Evolutionary conservation across 306 rosid species (phyloP).

Genomic region (Adenanthera pavonina): DNA sequence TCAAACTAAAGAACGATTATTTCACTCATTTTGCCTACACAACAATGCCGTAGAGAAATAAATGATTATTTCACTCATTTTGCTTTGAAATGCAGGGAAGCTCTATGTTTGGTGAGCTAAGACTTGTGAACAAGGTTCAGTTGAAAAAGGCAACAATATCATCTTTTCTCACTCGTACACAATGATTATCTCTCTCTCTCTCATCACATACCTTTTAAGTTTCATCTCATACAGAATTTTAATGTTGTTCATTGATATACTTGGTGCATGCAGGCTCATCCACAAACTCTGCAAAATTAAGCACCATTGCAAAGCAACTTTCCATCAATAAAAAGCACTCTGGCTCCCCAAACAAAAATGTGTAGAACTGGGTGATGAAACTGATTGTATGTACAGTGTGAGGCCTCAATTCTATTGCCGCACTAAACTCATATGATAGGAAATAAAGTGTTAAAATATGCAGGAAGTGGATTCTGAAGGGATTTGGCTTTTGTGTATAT

Average conservation of each 20-base stretch:
- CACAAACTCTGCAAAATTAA: constrained; percentile 56
- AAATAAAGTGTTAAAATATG: neutral
- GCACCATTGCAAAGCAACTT: constrained; percentile 63
- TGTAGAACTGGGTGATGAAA: constrained; percentile 55
- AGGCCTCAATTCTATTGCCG: constrained; percentile 11
- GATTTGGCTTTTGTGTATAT: neutral
- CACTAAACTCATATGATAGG: neutral
- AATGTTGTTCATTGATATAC: neutral
- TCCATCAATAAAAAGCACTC: constrained; percentile 55
- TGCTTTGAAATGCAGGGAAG: constrained; percentile 40
- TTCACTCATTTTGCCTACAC: too few relatives aligned
- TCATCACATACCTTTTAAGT: neutral
- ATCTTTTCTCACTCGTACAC: neutral
- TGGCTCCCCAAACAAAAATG: constrained; percentile 65
- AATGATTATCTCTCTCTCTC: too few relatives aligned
- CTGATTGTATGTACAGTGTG: constrained; percentile 67
- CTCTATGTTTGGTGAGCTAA: constrained; percentile 47
- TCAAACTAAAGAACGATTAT: neutral
- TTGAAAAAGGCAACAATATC: constrained; percentile 38
- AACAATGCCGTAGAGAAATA: too few relatives aligned
- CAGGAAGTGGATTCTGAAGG: neutral
- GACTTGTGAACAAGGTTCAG: constrained; percentile 42
- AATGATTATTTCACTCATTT: too few relatives aligned
- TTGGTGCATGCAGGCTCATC: constrained; percentile 49
- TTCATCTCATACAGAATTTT: neutral